A percentile compares a stretch with the other conserved stretches of the same genome.
Evolutionary conservation across 2,329 filamentous ascomycete species (phyloP).

Genomic region (Gnomoniopsis sp.): DNA sequence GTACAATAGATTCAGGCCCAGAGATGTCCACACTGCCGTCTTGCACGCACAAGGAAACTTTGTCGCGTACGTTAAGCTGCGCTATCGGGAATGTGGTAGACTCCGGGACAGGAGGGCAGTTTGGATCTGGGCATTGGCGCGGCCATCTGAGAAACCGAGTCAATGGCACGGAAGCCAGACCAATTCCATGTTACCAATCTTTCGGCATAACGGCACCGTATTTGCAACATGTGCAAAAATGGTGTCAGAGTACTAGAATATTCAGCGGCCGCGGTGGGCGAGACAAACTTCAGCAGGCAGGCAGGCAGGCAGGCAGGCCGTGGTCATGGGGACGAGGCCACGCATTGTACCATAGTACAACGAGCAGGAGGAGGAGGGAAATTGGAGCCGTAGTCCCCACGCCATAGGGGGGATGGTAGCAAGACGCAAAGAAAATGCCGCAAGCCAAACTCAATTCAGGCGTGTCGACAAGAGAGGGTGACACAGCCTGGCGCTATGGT

Average conservation of each 20-base stretch:
- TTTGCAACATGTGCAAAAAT: background rate
- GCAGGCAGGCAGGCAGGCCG: background rate
- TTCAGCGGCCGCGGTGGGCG: background rate
- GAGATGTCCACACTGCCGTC: background rate
- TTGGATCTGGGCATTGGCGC: background rate
- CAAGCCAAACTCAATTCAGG: constrained; percentile 3
- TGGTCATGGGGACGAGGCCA: background rate
- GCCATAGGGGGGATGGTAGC: background rate
- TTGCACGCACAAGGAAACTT: background rate
- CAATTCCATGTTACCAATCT: background rate
- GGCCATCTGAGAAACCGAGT: background rate
- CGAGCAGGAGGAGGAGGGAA: background rate
- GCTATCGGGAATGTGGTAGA: background rate
- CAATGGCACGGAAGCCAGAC: background rate
- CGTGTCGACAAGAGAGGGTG: background rate
- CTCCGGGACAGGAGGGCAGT: background rate
- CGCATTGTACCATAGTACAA: no score
- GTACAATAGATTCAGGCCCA: background rate
- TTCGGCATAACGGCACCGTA: background rate
- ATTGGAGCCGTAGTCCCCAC: background rate
- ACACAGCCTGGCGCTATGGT: background rate
- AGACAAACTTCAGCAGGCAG: no score
- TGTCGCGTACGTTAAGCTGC: background rate
- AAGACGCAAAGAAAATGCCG: constrained; percentile 8
- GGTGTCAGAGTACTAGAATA: background rate